Conservation (phyloP, 1,284 basidiomycete genomes). For the Puccinia polysora region DNA sequence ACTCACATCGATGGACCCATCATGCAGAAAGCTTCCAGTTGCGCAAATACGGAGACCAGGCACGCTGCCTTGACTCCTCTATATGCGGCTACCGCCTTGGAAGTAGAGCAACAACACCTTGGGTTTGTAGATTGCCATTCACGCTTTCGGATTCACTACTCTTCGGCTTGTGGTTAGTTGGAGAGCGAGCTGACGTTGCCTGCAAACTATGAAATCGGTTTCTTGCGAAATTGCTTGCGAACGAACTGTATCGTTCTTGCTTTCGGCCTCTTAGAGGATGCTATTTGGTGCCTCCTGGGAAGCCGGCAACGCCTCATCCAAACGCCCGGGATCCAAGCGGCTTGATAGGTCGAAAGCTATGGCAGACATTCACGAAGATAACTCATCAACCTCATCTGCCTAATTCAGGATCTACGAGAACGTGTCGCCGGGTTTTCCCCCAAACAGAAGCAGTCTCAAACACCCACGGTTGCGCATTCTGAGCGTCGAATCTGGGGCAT, state of each 20-base stretch:
- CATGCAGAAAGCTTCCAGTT: conserved; percentile 3
- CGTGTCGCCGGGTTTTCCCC: not conserved
- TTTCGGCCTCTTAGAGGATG: not conserved
- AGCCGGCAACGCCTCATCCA: conserved; percentile 5
- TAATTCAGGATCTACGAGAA: not conserved
- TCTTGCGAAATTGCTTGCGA: not conserved
- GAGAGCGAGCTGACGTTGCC: not conserved
- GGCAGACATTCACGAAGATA: not conserved
- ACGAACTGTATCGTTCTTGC: not conserved
- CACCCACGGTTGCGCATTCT: no score
- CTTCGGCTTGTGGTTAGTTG: not conserved
- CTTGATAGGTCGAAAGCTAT: not conserved
- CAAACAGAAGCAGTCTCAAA: no score
- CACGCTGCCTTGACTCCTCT: conserved; percentile 20
- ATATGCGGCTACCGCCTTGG: conserved; percentile 4
- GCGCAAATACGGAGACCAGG: not conserved
- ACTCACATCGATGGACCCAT: no score
- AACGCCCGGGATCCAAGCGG: conserved; percentile 7
- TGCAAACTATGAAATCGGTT: no score
- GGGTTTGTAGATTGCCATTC: no score
- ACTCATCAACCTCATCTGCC: not conserved
- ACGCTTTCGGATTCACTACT: not conserved
- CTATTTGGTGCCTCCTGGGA: conserved; percentile 17
- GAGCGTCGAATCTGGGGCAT: no score
- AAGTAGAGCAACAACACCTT: conserved; percentile 9